phyloP scores from a whole-genome alignment of 805 yeast species.

The Komagataella populi region DNA sequence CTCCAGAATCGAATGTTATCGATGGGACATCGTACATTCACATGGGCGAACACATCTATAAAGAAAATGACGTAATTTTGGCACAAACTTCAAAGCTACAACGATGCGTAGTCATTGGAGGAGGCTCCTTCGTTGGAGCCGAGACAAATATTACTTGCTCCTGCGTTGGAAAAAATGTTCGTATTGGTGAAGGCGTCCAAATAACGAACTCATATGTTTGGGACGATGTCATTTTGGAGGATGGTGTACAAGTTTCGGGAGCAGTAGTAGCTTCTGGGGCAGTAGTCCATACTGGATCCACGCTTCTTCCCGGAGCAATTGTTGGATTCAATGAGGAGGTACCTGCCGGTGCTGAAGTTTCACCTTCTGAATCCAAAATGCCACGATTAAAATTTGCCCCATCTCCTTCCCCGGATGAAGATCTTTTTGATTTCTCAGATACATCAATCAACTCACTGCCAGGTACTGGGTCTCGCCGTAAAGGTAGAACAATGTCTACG shows the following conservation, averaged over 20 bases:
- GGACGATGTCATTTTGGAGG: conserved; percentile 69
- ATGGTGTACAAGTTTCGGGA: conserved; percentile 40
- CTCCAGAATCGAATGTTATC: conserved; percentile 71
- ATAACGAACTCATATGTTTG: conserved; percentile 74
- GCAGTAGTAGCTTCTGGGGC: conserved; percentile 64
- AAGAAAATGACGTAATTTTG: conserved; percentile 75
- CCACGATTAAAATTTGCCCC: background rate
- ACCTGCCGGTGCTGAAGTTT: background rate
- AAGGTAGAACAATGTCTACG: conserved; percentile 22
- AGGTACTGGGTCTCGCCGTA: conserved; percentile 4
- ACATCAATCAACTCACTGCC: conserved; percentile 25
- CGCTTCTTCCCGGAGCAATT: conserved; percentile 56
- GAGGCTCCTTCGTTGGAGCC: conserved; percentile 64
- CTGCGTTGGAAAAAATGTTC: conserved; percentile 77
- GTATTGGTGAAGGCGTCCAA: conserved; percentile 63
- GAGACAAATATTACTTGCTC: conserved; percentile 53
- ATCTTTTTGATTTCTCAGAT: conserved; percentile 36
- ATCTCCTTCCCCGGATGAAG: background rate
- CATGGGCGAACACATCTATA: conserved; percentile 77
- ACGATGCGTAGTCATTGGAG: conserved; percentile 72
- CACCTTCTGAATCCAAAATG: background rate
- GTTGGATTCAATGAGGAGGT: conserved; percentile 56
- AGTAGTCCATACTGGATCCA: conserved; percentile 34
- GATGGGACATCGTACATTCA: conserved; percentile 64
- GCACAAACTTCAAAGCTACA: conserved; percentile 89